Base-by-base conservation (phyloP, 2,329 filamentous ascomycete species). In the Cladophialophora bantiana region DNA sequence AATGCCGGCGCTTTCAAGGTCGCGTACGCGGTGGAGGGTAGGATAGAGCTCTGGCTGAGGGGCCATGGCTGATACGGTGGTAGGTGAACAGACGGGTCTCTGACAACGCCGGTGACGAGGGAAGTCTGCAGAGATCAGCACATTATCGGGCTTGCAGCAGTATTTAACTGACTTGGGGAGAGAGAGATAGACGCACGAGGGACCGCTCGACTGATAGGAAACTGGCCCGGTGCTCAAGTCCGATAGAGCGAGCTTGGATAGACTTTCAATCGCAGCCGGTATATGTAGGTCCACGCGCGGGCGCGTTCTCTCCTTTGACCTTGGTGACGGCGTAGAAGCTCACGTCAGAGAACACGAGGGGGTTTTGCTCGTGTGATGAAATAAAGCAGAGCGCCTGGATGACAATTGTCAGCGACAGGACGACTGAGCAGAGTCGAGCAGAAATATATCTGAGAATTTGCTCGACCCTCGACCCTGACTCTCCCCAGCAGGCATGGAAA, bases 11-110 rank as follows among this genome's bases (percentile, higher is more conserved):
- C 15, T 67, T 31, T 72, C 70, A 26, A 73, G 65, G 34, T 71
- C 65, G 38, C 59, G 62, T 18, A 72, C 55, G 35, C 63, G 65
- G 45, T 71, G 69, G 9, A 72, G 65, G 52, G 65, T 59, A 50
- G 69, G 69, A 76, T 83, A 80, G 81, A 67, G 62, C 42, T 64
- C 64, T 34, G 66, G 61, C 42, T 65, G 58, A 31, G 70, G 66
- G 57, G 64, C 61, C 70, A 71, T 71, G 36, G 65, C 57, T 34
- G 42, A 62, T 20, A 59, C 36, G 26, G n/a, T 34, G 45, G 45
- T 20, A 50, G 45, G 45, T 50, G 12, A 50, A 50, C 45, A 50
- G 45, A 26, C 5, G 12, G 38, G 15, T 13, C 15, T 42, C 26
- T 26, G 26, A 26, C 26, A 26, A 26, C 26, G 3, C 26, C 32